phyloP scores from a whole-genome alignment of 2,329 filamentous ascomycete genomes.

The Geosmithia flava region DNA sequence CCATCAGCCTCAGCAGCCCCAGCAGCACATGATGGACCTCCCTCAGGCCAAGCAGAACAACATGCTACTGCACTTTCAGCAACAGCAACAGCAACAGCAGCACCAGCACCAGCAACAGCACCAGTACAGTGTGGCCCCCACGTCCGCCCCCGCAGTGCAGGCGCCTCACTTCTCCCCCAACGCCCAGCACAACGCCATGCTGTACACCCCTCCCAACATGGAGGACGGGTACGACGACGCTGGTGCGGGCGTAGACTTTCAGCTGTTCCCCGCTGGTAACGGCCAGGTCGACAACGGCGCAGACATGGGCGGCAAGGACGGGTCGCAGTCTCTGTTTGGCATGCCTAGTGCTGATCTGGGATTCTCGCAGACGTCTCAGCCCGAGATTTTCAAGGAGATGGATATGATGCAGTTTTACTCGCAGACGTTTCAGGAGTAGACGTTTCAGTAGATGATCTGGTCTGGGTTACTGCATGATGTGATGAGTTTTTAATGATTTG shows the following conservation, averaged over 20 bases:
- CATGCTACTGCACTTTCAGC: background rate
- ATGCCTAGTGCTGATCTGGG: conserved; percentile 37
- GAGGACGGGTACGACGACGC: conserved; percentile 55
- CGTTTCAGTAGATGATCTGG: too few species aligned
- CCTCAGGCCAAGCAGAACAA: background rate
- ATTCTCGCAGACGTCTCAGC: conserved; percentile 38
- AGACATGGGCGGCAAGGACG: conserved; percentile 18
- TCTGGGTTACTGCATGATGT: too few species aligned
- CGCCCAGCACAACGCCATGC: conserved; percentile 55
- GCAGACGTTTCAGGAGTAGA: conserved; percentile 9
- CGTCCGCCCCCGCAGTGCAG: conserved; percentile 4
- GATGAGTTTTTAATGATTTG: too few species aligned
- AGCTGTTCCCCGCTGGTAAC: conserved; percentile 36
- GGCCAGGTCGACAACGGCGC: conserved; percentile 5
- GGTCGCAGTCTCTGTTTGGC: conserved; percentile 33
- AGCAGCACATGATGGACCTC: too few species aligned
- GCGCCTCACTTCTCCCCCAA: conserved; percentile 52
- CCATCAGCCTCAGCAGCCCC: conserved; percentile 5
- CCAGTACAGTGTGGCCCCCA: conserved; percentile 2
- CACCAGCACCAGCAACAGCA: conserved; percentile 9
- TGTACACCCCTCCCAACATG: conserved; percentile 52
- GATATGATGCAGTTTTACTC: conserved; percentile 26
- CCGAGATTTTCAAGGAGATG: conserved; percentile 33
- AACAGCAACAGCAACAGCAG: too few species aligned
- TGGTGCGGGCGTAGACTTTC: conserved; percentile 46